Conservation (phyloP, 2,329 filamentous ascomycete genomes). For the Metarhizium rileyi region DNA sequence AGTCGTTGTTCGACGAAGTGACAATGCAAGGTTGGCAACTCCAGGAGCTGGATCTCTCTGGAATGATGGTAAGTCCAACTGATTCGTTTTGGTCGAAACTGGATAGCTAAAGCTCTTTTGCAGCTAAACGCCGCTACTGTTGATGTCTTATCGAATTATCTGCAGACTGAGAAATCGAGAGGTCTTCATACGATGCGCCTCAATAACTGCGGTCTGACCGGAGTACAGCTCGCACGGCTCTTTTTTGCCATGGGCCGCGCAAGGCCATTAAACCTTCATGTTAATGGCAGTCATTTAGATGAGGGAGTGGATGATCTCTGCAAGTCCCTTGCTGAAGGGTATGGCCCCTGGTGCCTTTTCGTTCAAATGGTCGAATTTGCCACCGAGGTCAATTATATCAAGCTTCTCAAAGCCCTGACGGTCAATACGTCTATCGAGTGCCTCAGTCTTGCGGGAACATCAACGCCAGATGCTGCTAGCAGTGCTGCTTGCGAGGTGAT, state of each 20-base stretch:
- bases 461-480: constrained; percentile 36
- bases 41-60: constrained; percentile 44
- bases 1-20: constrained; percentile 36
- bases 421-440: constrained; percentile 40
- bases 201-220: constrained; percentile 43
- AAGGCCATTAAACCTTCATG: constrained; percentile 36
- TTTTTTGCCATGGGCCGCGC: constrained; percentile 40
- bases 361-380: constrained; percentile 50
- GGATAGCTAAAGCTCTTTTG: constrained; percentile 7
- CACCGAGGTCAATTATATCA: constrained; percentile 40
- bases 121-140: constrained; percentile 42
- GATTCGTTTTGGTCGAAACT: neutral
- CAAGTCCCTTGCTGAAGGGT: constrained; percentile 34
- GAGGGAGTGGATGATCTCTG: constrained; percentile 41
- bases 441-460: constrained; percentile 44
- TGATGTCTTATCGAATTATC: constrained; percentile 34
- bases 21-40: constrained; percentile 34
- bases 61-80: constrained; percentile 35
- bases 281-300: constrained; percentile 45
- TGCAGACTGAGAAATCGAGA: constrained; percentile 29
- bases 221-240: constrained; percentile 38
- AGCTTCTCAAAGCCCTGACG: constrained; percentile 39
- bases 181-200: constrained; percentile 35
- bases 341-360: constrained; percentile 40
- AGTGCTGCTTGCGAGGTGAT: constrained; percentile 37